phyloP scores from a whole-genome alignment of 2,329 filamentous ascomycete genomes.

The Talaromyces funiculosus region DNA sequence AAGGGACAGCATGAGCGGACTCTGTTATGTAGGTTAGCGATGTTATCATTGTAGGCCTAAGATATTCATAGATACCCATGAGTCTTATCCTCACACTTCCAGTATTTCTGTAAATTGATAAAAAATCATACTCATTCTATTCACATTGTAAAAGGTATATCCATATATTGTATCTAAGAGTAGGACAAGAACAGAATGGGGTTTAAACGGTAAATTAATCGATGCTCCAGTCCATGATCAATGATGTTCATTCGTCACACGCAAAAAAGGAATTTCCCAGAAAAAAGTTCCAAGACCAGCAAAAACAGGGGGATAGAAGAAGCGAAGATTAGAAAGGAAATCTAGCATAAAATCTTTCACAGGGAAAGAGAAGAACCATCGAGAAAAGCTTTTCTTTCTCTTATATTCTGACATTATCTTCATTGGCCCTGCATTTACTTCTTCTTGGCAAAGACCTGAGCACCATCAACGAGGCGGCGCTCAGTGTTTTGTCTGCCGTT shows the following conservation, averaged over 20 bases:
- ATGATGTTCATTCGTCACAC: conserved; percentile 5
- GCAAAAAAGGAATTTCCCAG: background rate
- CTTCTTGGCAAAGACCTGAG: conserved; percentile 52
- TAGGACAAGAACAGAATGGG: background rate
- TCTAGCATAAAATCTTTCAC: conserved; percentile 11
- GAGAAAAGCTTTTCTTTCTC: background rate
- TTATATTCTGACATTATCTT: background rate
- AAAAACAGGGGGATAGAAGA: background rate
- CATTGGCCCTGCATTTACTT: conserved; percentile 10
- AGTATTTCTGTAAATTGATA: background rate
- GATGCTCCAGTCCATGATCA: conserved; percentile 5
- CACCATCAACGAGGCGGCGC: conserved; percentile 57
- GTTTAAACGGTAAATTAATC: background rate
- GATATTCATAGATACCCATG: background rate
- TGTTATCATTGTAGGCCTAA: background rate
- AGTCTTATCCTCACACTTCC: background rate
- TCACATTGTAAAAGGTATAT: conserved; percentile 3
- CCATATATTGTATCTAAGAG: conserved; percentile 8
- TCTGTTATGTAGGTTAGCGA: background rate
- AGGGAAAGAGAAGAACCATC: conserved; percentile 1
- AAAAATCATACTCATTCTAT: background rate
- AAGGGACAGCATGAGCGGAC: background rate
- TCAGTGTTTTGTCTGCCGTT: conserved; percentile 63
- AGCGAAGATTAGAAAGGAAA: conserved; percentile 5
- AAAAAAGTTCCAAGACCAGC: background rate